Base-by-base conservation (phyloP, 345 rosid genomes). In the Eutrema japonicum region DNA sequence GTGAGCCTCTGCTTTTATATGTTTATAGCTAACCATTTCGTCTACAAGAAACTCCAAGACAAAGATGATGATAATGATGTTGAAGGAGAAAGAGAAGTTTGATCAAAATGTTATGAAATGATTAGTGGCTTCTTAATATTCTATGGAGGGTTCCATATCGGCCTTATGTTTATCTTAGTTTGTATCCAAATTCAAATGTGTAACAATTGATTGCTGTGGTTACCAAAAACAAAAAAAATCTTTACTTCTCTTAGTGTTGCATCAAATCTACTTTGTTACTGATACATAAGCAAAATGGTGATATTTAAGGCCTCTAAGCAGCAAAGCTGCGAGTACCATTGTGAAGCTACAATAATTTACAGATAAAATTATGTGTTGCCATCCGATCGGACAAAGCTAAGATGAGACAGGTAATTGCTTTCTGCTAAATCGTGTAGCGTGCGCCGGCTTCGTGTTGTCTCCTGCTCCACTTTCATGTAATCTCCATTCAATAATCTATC, bases 401-500 rank as follows among this genome's bases (percentile, higher is more conserved):
- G 93, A 12, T 43, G 82, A 43, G 86, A 81, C 70, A 95, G 63
- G 81, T 92, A 95, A 77, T 86, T 85, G 78, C 80, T 85, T 82
- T 88, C 97, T 14, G 96, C 97, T 78, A 95, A 88, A 78, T 95
- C 99, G 79, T 95, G 98, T 2, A 92, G 72, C 5, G 98, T 76
- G 6, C 92, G 86, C 40, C 81, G 79, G 59, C 82, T 52, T 47
- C 89, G 77, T 27, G 60, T 40, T 54, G 75, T 46, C 55, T 84
- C 86, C 26, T 61, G 72, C 26, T 79, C 85, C 32, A 71, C 55
- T 66, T 82, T 79, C 30, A 74, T 70, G 52, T 67, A 68, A 72
- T 83, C 91, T 64, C 84, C 89, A 71, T 80, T 88, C 82, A 71
- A 60, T 40, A 87, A 53, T 54, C 74, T 74, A 75, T 84, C 85